Conservation (phyloP, 2,329 filamentous ascomycete species). For the Sporothrix inflata region DNA sequence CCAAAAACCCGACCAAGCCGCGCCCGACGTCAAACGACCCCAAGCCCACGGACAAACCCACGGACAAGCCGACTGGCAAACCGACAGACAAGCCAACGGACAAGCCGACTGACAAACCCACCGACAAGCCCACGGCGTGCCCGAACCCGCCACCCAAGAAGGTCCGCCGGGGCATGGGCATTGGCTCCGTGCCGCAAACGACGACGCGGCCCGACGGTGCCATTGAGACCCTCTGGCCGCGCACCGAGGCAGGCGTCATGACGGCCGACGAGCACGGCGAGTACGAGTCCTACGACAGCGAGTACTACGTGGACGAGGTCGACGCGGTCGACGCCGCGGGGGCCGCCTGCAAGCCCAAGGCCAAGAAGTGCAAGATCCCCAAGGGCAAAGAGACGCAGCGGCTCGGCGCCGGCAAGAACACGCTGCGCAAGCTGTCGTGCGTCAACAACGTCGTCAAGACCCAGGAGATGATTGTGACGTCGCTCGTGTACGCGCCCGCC, state of each 20-base stretch:
- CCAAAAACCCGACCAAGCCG: constrained; percentile 28
- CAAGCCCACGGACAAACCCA: constrained; percentile 14
- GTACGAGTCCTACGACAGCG: constrained; percentile 16
- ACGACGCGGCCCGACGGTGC: constrained; percentile 2
- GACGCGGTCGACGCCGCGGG: not conserved
- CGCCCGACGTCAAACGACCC: constrained; percentile 17
- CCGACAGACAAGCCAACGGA: constrained; percentile 12
- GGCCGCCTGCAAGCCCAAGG: not conserved
- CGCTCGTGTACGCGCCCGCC: constrained; percentile 27
- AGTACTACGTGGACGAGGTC: constrained; percentile 5
- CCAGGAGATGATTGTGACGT: constrained; percentile 33
- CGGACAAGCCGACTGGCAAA: not conserved
- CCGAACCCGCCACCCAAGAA: not conserved
- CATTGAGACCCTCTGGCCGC: constrained; percentile 8
- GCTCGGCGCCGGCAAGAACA: constrained; percentile 30
- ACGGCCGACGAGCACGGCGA: constrained; percentile 8
- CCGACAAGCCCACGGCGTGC: constrained; percentile 12
- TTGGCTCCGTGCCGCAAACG: not conserved
- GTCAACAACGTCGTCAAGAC: constrained; percentile 29
- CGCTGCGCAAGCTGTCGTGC: constrained; percentile 32
- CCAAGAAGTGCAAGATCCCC: constrained; percentile 31
- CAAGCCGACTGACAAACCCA: not conserved
- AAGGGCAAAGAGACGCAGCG: constrained; percentile 15
- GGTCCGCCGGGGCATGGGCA: not conserved
- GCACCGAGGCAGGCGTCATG: not conserved